Evolutionary conservation across 2,329 filamentous ascomycete genomes (phyloP).

Genomic region (Blastomyces percursus): DNA sequence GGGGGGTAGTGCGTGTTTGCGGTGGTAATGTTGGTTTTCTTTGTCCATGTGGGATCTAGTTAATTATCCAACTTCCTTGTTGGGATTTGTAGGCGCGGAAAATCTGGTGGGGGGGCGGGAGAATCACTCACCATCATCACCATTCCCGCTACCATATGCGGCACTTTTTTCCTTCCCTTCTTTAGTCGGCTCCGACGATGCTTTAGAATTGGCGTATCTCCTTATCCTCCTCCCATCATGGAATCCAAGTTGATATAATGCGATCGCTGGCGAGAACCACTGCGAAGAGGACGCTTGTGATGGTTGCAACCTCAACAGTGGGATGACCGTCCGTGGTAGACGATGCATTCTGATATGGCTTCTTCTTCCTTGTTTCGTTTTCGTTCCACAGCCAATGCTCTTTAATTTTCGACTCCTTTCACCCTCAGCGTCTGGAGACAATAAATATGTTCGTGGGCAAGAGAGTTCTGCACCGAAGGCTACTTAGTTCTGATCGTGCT

Average conservation of each 20-base stretch:
- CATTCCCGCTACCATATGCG: constrained; percentile 1
- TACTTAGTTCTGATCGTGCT: neutral
- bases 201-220: neutral
- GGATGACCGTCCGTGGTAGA: neutral
- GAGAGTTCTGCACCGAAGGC: neutral
- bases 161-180: neutral
- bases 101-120: neutral
- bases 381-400: neutral
- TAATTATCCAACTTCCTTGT: neutral
- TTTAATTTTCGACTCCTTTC: neutral
- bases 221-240: neutral
- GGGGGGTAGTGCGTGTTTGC: constrained; percentile 7
- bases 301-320: neutral
- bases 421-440: neutral
- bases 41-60: neutral
- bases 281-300: neutral
- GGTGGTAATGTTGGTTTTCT: constrained; percentile 7
- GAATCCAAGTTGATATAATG: neutral
- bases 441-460: neutral
- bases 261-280: neutral
- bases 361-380: neutral
- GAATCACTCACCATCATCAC: neutral
- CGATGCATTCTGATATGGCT: neutral
- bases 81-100: neutral
- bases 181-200: neutral